Evolutionary conservation across 164 flowering plant genomes (phyloP), one percentile per base, ranked within the genome.

Genomic region (Magnolia kwangsiensis): DNA sequence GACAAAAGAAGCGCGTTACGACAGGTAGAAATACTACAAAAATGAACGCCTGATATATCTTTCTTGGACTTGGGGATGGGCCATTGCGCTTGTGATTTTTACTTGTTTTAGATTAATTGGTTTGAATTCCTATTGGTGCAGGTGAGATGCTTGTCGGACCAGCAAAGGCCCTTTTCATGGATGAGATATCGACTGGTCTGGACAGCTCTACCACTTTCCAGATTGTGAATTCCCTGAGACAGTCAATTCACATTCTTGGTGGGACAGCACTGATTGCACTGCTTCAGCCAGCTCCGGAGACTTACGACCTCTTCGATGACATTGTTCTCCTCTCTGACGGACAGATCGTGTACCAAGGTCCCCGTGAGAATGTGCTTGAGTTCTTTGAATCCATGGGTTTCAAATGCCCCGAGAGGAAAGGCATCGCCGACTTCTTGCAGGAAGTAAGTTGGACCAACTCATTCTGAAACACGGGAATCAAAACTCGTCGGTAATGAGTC

Each of bases 121-220:
- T 19, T 4, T 31, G 21, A 45, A 8, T 27, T 27, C 24, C 10
- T 11, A 18, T 24, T 76, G 21, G 10, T 68, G 24, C 37, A 88
- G 89, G 90, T 29, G 90, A 88, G 78, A 88, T 88, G 90, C 77
- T 88, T 14, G 89, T 88, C 68, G 92, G 90, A 59, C 89, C 92
- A 2, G 81, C 79, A 31, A 61, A 72, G 72, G 89, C 78, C n/a
- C 63, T 81, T 27, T 81, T 81, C 71, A 81, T 81, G 83, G 83
- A 81, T 72, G 83, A 81, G 70, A 81, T 81, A 75, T 81, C 83
- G 11, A 81, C 83, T 21, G 92, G 90, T 69, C 79, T 89, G 49
- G 92, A 89, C 73, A 89, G 92, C 69, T 86, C 92, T 1, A 89
- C 92, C 24, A 89, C 92, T 21, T 89, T 59, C 74, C 90, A 89